These are phyloP conservation scores for Penicillium glabrum DNA, from an alignment of 2,329 filamentous ascomycete genomes.

Conservation along the genomic window DNA sequence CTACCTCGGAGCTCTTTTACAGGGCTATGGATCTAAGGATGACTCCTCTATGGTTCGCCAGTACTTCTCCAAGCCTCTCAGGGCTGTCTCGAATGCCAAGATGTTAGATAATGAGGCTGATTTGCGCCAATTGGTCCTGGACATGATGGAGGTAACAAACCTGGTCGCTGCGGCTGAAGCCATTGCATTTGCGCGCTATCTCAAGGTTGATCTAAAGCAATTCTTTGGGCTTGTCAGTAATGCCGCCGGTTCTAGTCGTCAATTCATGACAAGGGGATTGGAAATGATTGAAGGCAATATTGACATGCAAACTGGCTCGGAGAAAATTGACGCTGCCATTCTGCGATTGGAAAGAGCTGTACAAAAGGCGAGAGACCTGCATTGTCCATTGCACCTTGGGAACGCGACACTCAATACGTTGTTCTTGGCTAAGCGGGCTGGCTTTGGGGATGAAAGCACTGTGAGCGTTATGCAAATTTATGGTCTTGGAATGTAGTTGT, in stretches of 20 bases:
- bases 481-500: neutral
- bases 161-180: conserved; percentile 52
- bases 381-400: conserved; percentile 40
- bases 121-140: conserved; percentile 42
- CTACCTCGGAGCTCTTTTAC: conserved; percentile 60
- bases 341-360: conserved; percentile 42
- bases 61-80: conserved; percentile 46
- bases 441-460: conserved; percentile 29
- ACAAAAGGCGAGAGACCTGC: conserved; percentile 41
- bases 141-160: conserved; percentile 49
- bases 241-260: conserved; percentile 48
- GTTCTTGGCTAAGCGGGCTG: conserved; percentile 32
- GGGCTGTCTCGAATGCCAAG: conserved; percentile 33
- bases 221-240: conserved; percentile 50
- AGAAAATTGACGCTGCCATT: conserved; percentile 39
- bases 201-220: conserved; percentile 46
- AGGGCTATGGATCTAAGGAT: conserved; percentile 57
- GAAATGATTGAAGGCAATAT: conserved; percentile 37
- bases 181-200: conserved; percentile 47
- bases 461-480: conserved; percentile 36
- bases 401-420: conserved; percentile 39
- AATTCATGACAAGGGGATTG: conserved; percentile 42
- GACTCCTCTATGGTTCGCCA: conserved; percentile 58
- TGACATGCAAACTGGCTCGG: conserved; percentile 29
- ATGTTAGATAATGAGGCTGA: conserved; percentile 33